Conservation (phyloP, 2,329 filamentous ascomycete species). For the Dactylellina parvicollis region DNA sequence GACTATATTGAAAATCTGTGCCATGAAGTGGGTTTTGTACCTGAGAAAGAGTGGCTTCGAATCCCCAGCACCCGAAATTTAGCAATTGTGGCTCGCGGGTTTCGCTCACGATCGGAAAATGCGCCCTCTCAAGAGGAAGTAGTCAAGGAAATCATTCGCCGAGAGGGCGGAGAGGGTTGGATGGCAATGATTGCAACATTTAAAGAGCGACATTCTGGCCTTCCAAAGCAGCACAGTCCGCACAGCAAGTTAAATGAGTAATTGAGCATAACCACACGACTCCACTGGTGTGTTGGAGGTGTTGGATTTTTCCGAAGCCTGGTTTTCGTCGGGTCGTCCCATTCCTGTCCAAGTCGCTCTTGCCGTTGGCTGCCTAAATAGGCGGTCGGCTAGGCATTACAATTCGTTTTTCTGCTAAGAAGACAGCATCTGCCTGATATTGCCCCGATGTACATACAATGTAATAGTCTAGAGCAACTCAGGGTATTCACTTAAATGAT, state of each 20-base stretch:
- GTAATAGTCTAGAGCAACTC: no score
- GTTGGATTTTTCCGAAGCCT: conserved; percentile 1
- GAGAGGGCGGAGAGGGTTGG: conserved; percentile 49
- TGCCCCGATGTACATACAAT: no score
- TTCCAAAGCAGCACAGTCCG: no score
- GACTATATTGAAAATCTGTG: conserved; percentile 78
- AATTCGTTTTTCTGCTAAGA: not conserved
- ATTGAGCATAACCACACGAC: no score
- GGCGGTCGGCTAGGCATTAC: conserved; percentile 2
- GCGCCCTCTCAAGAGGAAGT: conserved; percentile 11
- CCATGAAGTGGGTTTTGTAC: conserved; percentile 75
- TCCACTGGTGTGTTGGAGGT: no score
- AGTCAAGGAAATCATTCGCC: conserved; percentile 30
- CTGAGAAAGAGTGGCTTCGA: conserved; percentile 84
- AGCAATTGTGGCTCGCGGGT: conserved; percentile 75
- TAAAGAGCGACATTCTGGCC: conserved; percentile 11
- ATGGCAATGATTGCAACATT: conserved; percentile 19
- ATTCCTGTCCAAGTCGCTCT: not conserved
- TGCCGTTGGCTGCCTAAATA: conserved; percentile 18
- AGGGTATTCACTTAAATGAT: no score
- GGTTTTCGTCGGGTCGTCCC: no score
- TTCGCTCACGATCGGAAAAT: not conserved
- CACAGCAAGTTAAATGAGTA: not conserved
- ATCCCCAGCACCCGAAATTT: conserved; percentile 93
- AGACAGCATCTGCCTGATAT: not conserved